Evolutionary conservation across 768 basidiomycete genomes (phyloP).

Genomic region (Clathrus columnatus): DNA sequence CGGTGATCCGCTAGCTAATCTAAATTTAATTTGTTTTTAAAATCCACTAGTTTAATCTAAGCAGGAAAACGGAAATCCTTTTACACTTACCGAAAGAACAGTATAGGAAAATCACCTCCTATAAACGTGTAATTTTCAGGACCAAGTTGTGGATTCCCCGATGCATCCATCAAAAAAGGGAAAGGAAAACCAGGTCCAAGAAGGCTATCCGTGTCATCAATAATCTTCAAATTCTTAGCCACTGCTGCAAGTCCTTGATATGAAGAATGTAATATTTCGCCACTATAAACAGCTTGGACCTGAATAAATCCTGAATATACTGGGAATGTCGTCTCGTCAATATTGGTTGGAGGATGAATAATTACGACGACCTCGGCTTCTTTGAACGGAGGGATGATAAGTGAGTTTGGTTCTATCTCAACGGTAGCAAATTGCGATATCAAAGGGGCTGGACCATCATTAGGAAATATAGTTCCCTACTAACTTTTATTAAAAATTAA

Average conservation of each 20-base stretch:
- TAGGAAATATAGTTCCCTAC: slow-evolving; percentile 34
- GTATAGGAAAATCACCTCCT: slow-evolving; percentile 31
- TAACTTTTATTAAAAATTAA: too few relatives aligned
- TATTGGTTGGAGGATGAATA: slow-evolving; percentile 38
- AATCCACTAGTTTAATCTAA: too few relatives aligned
- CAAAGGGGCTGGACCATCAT: slow-evolving; percentile 43
- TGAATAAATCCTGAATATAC: slow-evolving; percentile 53
- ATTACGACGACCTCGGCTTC: slow-evolving; percentile 31
- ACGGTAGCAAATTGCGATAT: slow-evolving; percentile 37
- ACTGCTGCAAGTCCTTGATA: slow-evolving; percentile 38
- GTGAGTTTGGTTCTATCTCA: slow-evolving; percentile 32
- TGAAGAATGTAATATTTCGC: slow-evolving; percentile 32
- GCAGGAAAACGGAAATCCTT: too few relatives aligned
- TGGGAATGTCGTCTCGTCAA: slow-evolving; percentile 38
- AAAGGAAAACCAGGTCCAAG: slow-evolving; percentile 38
- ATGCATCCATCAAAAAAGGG: slow-evolving; percentile 35
- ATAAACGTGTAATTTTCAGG: slow-evolving; percentile 41
- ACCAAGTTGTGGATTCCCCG: slow-evolving; percentile 30
- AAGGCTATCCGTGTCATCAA: slow-evolving; percentile 42
- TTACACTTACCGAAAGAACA: slow-evolving; percentile 31
- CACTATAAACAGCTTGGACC: slow-evolving; percentile 20
- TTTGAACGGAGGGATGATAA: slow-evolving; percentile 37
- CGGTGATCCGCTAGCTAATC: slow-evolving; percentile 43
- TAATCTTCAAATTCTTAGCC: slow-evolving; percentile 40
- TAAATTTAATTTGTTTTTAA: too few relatives aligned